Conservation (phyloP, 768 basidiomycete genomes). For the Suillus subalutaceus region DNA sequence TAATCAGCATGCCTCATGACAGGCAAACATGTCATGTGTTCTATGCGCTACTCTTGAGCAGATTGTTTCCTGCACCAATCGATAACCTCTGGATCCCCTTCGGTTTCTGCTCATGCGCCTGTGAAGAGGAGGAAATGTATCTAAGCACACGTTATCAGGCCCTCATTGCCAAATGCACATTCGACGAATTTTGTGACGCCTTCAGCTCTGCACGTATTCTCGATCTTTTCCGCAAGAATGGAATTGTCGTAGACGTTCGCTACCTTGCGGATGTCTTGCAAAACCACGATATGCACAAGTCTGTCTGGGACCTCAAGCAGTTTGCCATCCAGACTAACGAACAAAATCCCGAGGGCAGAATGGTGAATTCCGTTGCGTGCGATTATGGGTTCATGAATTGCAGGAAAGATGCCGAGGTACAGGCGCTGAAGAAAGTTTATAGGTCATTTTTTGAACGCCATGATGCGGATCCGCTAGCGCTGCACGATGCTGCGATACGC, state of each 20-base stretch:
- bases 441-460: conserved; percentile 31
- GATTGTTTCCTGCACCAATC: conserved; percentile 1
- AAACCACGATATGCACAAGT: neutral
- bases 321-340: neutral
- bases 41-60: conserved; percentile 9
- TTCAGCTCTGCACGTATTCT: conserved; percentile 7
- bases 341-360: neutral
- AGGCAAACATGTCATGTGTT: conserved; percentile 8
- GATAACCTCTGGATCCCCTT: conserved; percentile 18
- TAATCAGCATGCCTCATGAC: neutral
- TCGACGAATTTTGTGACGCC: conserved; percentile 16
- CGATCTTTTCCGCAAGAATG: conserved; percentile 12
- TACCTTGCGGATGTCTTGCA: conserved; percentile 11
- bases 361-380: neutral
- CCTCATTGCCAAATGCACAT: conserved; percentile 16
- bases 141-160: conserved; percentile 1
- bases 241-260: neutral
- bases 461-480: conserved; percentile 31
- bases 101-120: conserved; percentile 23
- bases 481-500: conserved; percentile 39
- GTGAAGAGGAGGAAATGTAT: conserved; percentile 14
- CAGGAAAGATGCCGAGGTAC: conserved; percentile 8
- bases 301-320: conserved; percentile 19
- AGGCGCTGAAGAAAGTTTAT: conserved; percentile 36
- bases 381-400: conserved; percentile 24